Evolutionary conservation across 768 basidiomycete genomes (phyloP), one percentile per base, ranked within the genome.

Genomic region (Russula abietina): DNA sequence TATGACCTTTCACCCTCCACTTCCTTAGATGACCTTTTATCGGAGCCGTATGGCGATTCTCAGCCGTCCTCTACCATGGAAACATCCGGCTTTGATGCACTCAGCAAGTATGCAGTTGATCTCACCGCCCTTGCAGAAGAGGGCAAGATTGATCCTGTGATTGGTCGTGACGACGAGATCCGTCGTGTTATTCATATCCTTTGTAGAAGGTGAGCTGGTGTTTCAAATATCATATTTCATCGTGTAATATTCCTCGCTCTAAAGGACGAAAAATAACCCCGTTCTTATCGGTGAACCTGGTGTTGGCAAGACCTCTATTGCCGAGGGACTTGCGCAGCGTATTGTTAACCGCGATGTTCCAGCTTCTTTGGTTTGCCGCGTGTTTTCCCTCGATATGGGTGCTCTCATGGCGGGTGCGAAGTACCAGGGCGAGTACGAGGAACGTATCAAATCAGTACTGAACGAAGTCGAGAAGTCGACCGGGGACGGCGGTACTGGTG

Each of bases 351-450:
- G 93, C 54, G 95, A 98, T 74, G 92, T 94, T 8, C 93, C 93
- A 24, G 82, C 81, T 17, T 83, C 79, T 53, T 73, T 95, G 32
- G 79, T 93, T 54, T 82, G 83, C 3, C 83, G 89, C 10, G 79
- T 95, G 14, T 93, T 83, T 72, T 88, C 92, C 7, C 80, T 98
- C 36, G 95, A 97, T 71, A 91, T 97, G 89, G 95, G 95, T 65
- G 92, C 94, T 1, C 82, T 98, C 59, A 93, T 93, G 89, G 93
- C 93, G 14, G 89, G 90, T 45, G 89, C 89, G 22, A 89, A 89
- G 72, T 94, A 93, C 78, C 94, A 94, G 71, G 96, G 89, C 54
- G 93, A 98, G 75, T 99, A 94, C 74, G 95, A 98, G 75, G 95
- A 98, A 72, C 89, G 95, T 45, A 86, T 98, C 76, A 98, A 97